Evolutionary conservation across 2,329 filamentous ascomycete species (phyloP).

Genomic region (Leptosphaerulina australis): DNA sequence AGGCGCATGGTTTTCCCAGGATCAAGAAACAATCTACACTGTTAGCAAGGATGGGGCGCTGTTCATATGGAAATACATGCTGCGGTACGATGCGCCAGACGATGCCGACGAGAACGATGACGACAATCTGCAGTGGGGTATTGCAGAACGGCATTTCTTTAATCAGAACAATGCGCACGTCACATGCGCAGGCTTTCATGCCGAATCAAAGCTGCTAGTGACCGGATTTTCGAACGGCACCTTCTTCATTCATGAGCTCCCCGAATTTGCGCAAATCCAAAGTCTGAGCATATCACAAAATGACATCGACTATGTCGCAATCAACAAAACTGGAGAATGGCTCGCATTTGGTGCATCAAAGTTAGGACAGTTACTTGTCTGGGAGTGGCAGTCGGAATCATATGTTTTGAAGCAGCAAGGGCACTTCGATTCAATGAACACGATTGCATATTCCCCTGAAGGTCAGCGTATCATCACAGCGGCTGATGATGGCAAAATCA

Average conservation of each 20-base stretch:
- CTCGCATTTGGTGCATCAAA: constrained; percentile 95
- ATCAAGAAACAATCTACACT: constrained; percentile 95
- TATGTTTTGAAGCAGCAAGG: constrained; percentile 99
- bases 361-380: constrained; percentile 92
- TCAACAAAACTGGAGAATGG: constrained; percentile 96
- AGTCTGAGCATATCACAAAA: constrained; percentile 94
- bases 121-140: constrained; percentile 82
- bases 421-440: constrained; percentile 95
- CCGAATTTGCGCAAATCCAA: constrained; percentile 94
- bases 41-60: constrained; percentile 97
- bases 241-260: constrained; percentile 94
- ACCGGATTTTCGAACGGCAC: constrained; percentile 94
- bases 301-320: constrained; percentile 91
- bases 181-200: constrained; percentile 88
- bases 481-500: constrained; percentile 96
- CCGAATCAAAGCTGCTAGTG: constrained; percentile 87
- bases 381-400: constrained; percentile 99
- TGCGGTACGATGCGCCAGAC: constrained; percentile 62
- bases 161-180: constrained; percentile 88
- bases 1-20: constrained; percentile 94
- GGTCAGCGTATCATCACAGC: constrained; percentile 91
- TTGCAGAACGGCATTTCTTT: constrained; percentile 90
- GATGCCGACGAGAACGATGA: constrained; percentile 64
- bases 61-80: constrained; percentile 87
- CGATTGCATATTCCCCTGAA: constrained; percentile 89